A percentile compares a stretch with the other conserved stretches of the same genome.
These are phyloP conservation scores for Trichoderma atroviride DNA, from an alignment of 2,329 filamentous ascomycete genomes.

Conservation along the genomic window DNA sequence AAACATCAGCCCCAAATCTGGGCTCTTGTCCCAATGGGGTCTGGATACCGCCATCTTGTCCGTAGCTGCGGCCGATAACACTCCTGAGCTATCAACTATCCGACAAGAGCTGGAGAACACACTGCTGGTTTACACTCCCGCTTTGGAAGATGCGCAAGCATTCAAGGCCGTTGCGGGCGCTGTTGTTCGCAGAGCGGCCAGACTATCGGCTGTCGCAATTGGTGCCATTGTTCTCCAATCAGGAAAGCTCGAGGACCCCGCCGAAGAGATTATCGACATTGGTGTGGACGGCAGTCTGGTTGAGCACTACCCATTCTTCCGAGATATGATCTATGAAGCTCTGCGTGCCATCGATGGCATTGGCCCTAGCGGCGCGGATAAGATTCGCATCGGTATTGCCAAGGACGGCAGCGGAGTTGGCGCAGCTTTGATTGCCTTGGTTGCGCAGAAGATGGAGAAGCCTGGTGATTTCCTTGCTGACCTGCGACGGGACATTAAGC, in stretches of 20 bases:
- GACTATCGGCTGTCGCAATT: conserved; percentile 85
- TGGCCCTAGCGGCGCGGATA: conserved; percentile 76
- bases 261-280: conserved; percentile 78
- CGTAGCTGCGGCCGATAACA: conserved; percentile 79
- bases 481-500: conserved; percentile 45
- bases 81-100: conserved; percentile 69
- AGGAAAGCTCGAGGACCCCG: conserved; percentile 64
- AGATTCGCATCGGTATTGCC: conserved; percentile 90
- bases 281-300: conserved; percentile 94
- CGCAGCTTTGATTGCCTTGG: conserved; percentile 89
- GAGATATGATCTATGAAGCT: conserved; percentile 83
- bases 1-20: conserved; percentile 64
- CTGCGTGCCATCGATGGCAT: conserved; percentile 76
- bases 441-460: conserved; percentile 72
- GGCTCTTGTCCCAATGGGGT: conserved; percentile 80
- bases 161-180: conserved; percentile 83
- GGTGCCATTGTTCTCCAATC: conserved; percentile 82
- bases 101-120: conserved; percentile 77
- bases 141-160: conserved; percentile 81
- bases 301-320: conserved; percentile 93
- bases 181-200: conserved; percentile 84
- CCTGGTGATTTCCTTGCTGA: conserved; percentile 47
- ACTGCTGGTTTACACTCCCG: conserved; percentile 75
- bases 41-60: conserved; percentile 91
- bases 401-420: conserved; percentile 88